Evolutionary conservation across 2,329 filamentous ascomycete genomes (phyloP), one percentile per base, ranked within the genome.

Genomic region (Oidium heveae): DNA sequence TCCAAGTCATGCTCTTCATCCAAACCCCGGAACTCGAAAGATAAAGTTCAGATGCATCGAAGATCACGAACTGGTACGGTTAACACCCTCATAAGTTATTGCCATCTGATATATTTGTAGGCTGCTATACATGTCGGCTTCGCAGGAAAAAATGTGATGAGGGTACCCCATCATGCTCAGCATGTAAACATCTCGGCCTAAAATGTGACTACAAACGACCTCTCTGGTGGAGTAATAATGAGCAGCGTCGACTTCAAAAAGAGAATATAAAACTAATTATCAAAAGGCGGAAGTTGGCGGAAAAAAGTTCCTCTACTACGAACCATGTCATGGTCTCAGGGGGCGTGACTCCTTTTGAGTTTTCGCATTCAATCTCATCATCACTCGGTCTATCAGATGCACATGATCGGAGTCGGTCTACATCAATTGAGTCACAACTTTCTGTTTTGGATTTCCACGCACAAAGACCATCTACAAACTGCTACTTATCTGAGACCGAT

Each of bases 181-280:
- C 78, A 57, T 82, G 78, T 74, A 79, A 77, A 61, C 62, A 66
- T 56, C 80, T 98, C 55, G 84, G 84, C 54, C 75, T 98, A 56
- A 74, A 76, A 63, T 98, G 91, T 72, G 87, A 96, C 72, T 98
- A 96, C 72, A 94, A 94, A 74, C 75, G 88, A 65, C 91, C 91
- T 39, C 79, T 85, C 70, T 98, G 91, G 91, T 98, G 91, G 91
- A 84, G 82, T 70, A 95, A 91, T 73, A 84, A 84, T 64, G 87
- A 94, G 59, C 79, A 84, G 64, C 76, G 91, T 61, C 79, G 82
- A 62, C 72, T 80, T 55, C 86, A 95, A 67, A 98, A 96, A 71
- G 91, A 96, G 66, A 72, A 82, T 61, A 94, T 98, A 74, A 98
- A 98, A 75, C 82, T 84, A 69, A 86, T 89, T 68, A 96, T 98